These are phyloP conservation scores for Kazachstania sp. DNA, from an alignment of 1,139 yeast genomes.

Conservation along the genomic window DNA sequence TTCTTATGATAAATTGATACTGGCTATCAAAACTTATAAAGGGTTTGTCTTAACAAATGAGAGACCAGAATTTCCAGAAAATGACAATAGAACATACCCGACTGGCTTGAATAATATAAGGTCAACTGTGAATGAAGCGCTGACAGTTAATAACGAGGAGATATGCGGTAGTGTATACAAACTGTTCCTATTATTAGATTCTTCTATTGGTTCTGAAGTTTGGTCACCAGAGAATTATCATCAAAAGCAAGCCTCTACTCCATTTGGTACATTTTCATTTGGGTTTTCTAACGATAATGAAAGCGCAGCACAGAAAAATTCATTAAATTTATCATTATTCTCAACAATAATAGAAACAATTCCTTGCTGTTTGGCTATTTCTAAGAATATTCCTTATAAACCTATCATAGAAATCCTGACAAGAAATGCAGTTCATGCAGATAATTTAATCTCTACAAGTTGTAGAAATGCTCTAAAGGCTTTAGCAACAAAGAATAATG, in stretches of 20 bases:
- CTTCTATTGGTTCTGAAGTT: conserved; percentile 44
- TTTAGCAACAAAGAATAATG: conserved; percentile 61
- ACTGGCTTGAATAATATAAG: conserved; percentile 27
- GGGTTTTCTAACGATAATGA: conserved; percentile 36
- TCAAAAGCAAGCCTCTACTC: conserved; percentile 28
- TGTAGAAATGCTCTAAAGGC: conserved; percentile 55
- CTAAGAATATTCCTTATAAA: conserved; percentile 47
- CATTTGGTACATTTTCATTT: conserved; percentile 38
- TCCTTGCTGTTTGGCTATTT: conserved; percentile 56
- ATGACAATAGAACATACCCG: conserved; percentile 39
- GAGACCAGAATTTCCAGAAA: conserved; percentile 71
- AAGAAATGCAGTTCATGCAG: conserved; percentile 65
- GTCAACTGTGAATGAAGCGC: conserved; percentile 29
- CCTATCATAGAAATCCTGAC: conserved; percentile 65
- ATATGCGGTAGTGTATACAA: conserved; percentile 56
- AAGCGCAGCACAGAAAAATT: conserved; percentile 18
- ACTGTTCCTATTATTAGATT: conserved; percentile 53
- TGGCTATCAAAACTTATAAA: conserved; percentile 65
- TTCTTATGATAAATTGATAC: conserved; percentile 59
- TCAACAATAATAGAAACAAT: conserved; percentile 59
- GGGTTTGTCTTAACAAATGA: conserved; percentile 57
- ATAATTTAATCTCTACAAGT: conserved; percentile 51
- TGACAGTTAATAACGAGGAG: conserved; percentile 61
- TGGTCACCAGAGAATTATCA: conserved; percentile 30
- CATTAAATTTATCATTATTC: conserved; percentile 46